Evolutionary conservation across 108 stramenopile genomes (phyloP).

Genomic region (Nannochloropsis oceanica): DNA sequence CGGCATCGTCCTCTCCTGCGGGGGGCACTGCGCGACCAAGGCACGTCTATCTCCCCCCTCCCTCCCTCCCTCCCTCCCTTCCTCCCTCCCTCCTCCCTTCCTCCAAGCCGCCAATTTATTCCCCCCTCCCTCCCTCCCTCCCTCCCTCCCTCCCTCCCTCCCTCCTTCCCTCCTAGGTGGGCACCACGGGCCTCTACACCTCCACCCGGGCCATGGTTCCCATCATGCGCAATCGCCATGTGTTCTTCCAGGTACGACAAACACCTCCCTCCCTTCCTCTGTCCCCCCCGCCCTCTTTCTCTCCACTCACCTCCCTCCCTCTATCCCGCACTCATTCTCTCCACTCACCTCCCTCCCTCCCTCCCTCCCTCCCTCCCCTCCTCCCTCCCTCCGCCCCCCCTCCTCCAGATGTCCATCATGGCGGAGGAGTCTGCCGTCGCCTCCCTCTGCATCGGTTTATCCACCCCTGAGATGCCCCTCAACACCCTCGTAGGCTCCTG

Average conservation of each 20-base stretch:
- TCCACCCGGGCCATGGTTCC: too few relatives aligned
- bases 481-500: conserved; percentile 81
- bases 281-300: too few relatives aligned
- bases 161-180: neutral
- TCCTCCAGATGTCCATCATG: neutral
- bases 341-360: neutral
- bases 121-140: neutral
- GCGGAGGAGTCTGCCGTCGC: neutral
- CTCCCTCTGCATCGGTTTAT: conserved; percentile 61
- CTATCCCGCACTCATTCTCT: too few relatives aligned
- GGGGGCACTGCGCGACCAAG: too few relatives aligned
- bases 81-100: neutral
- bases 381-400: neutral
- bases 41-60: too few relatives aligned
- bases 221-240: too few relatives aligned
- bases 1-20: too few relatives aligned
- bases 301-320: too few relatives aligned
- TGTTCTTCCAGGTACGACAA: too few relatives aligned
- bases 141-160: neutral
- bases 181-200: too few relatives aligned
- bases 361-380: neutral
- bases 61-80: neutral
- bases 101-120: neutral
- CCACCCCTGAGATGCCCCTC: conserved; percentile 84
- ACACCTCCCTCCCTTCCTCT: neutral